phyloP scores from a whole-genome alignment of 306 rosid species.

The Vigna nakashimae region DNA sequence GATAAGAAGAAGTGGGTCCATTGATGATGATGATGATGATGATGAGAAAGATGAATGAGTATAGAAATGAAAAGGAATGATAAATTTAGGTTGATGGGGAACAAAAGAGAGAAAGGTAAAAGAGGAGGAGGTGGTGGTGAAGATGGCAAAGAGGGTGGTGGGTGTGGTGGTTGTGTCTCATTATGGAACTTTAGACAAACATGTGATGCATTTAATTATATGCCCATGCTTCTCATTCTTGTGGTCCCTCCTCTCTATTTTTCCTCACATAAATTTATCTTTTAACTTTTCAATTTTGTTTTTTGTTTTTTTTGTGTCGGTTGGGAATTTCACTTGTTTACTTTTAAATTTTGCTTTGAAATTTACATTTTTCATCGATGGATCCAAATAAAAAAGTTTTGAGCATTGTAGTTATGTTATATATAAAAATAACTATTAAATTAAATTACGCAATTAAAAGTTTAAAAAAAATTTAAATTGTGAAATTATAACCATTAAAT shows the following conservation, averaged over 20 bases:
- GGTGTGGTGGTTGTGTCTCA: constrained; percentile 47
- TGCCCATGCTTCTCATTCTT: constrained; percentile 29
- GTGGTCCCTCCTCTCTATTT: constrained; percentile 39
- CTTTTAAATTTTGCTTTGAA: too few relatives aligned
- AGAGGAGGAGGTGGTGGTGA: constrained; percentile 3
- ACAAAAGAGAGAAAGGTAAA: constrained; percentile 38
- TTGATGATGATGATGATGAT: not conserved
- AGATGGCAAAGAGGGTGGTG: constrained; percentile 40
- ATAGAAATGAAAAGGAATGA: not conserved
- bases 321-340: too few relatives aligned
- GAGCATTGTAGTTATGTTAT: too few relatives aligned
- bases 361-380: too few relatives aligned
- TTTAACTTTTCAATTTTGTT: too few relatives aligned
- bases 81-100: constrained; percentile 28
- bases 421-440: too few relatives aligned
- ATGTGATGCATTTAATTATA: constrained; percentile 62
- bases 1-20: constrained; percentile 42
- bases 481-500: too few relatives aligned
- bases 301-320: too few relatives aligned
- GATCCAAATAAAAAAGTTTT: too few relatives aligned
- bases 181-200: constrained; percentile 57
- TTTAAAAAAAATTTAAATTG: too few relatives aligned
- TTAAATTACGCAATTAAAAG: too few relatives aligned
- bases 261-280: not conserved
- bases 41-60: constrained; percentile 6